Evolutionary conservation across 2,329 filamentous ascomycete genomes (phyloP).

Genomic region (Microdochium bolleyi): DNA sequence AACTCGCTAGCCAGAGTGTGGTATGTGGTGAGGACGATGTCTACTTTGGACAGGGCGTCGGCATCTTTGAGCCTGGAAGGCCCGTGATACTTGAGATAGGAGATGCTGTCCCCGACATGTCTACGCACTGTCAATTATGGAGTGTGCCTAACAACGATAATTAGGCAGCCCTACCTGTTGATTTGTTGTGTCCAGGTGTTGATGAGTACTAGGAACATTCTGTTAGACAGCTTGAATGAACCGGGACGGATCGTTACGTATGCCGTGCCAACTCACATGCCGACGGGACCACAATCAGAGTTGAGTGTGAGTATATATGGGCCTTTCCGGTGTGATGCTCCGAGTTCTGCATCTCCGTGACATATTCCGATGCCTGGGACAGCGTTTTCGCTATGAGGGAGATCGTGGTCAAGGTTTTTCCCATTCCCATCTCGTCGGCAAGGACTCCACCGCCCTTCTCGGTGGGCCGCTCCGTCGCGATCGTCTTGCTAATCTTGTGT

Average conservation of each 20-base stretch:
- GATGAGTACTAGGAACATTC: constrained; percentile 22
- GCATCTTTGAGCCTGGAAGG: constrained; percentile 14
- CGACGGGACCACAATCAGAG: constrained; percentile 36
- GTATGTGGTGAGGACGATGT: constrained; percentile 40
- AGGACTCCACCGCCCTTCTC: constrained; percentile 38
- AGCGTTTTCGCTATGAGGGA: constrained; percentile 36
- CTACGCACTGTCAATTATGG: constrained; percentile 11
- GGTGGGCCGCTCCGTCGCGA: constrained; percentile 15
- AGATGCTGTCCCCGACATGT: constrained; percentile 21
- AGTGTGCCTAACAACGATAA: neutral
- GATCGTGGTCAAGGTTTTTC: constrained; percentile 46
- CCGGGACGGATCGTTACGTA: neutral
- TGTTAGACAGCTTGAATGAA: constrained; percentile 2
- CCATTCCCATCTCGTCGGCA: constrained; percentile 55
- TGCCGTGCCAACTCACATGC: constrained; percentile 20
- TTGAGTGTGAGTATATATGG: constrained; percentile 22
- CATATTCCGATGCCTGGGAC: constrained; percentile 25
- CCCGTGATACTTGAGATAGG: constrained; percentile 27
- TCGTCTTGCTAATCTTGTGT: constrained; percentile 29
- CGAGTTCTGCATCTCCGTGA: constrained; percentile 9
- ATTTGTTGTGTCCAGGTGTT: constrained; percentile 31
- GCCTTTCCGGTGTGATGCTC: constrained; percentile 7
- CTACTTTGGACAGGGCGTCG: constrained; percentile 18
- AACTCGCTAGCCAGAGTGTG: constrained; percentile 31
- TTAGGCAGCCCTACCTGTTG: constrained; percentile 15